Evolutionary conservation across 2,329 filamentous ascomycete species (phyloP).

Genomic region (Zelopaecilomyces penicillatus): DNA sequence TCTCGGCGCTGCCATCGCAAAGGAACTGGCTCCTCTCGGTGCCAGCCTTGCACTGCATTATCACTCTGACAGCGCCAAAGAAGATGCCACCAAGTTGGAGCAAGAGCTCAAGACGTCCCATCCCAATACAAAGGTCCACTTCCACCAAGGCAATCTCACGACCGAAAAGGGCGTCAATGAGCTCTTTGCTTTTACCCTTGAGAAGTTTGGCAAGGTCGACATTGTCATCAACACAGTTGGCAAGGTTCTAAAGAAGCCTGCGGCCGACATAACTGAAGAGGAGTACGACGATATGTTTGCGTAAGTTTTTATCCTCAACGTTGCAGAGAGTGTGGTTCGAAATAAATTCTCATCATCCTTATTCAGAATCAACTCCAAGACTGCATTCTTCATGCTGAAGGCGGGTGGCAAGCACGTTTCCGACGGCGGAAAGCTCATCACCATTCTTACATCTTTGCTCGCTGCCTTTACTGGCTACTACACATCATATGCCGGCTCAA

Average conservation of each 20-base stretch:
- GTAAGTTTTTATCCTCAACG: slow-evolving; percentile 17
- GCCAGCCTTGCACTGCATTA: slow-evolving; percentile 54
- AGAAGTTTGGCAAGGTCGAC: slow-evolving; percentile 37
- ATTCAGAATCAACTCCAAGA: slow-evolving; percentile 35
- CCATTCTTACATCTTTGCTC: slow-evolving; percentile 35
- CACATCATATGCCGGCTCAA: slow-evolving; percentile 37
- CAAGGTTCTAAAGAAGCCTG: slow-evolving; percentile 40
- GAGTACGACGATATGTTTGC: slow-evolving; percentile 41
- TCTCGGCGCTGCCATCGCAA: slow-evolving; percentile 51
- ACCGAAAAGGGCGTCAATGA: slow-evolving; percentile 28
- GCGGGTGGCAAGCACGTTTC: slow-evolving; percentile 31
- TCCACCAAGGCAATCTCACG: slow-evolving; percentile 36
- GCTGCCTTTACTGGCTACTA: slow-evolving; percentile 38
- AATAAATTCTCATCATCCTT: not conserved
- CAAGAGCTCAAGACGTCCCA: slow-evolving; percentile 25
- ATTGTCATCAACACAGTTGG: slow-evolving; percentile 43
- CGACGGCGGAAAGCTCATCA: slow-evolving; percentile 39
- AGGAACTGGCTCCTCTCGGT: slow-evolving; percentile 47
- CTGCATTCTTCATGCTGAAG: slow-evolving; percentile 36
- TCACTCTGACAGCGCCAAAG: slow-evolving; percentile 29
- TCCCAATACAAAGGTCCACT: slow-evolving; percentile 24
- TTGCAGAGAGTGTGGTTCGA: not conserved
- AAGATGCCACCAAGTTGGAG: slow-evolving; percentile 26
- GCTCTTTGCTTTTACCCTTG: slow-evolving; percentile 31
- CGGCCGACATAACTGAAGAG: slow-evolving; percentile 32